Percentiles rank a stretch among this genome's conserved stretches.
Conservation (phyloP, 2,329 filamentous ascomycete genomes). For the Pestalotiopsis sp. region DNA sequence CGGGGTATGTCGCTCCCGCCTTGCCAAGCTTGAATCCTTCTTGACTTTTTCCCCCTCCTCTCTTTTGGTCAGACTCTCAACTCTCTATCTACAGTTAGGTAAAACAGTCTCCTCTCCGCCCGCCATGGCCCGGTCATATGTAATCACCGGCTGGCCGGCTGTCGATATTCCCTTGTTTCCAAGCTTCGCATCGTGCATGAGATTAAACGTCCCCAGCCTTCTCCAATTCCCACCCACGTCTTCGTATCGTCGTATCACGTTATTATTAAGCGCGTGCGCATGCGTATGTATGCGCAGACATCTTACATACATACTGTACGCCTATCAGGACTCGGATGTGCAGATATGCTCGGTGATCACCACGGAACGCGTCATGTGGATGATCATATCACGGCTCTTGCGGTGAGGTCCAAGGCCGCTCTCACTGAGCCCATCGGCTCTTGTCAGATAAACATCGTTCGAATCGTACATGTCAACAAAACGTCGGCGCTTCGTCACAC, state of each 20-base stretch:
- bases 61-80: neutral
- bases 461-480: neutral
- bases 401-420: too few relatives aligned
- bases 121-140: neutral
- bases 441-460: too few relatives aligned
- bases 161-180: neutral
- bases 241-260: neutral
- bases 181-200: neutral
- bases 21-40: neutral
- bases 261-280: neutral
- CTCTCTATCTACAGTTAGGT: neutral
- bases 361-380: too few relatives aligned
- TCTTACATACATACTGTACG: too few relatives aligned
- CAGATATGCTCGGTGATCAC: too few relatives aligned
- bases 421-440: too few relatives aligned
- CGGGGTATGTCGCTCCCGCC: neutral
- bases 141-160: neutral
- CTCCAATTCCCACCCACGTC: neutral
- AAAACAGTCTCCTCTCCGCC: neutral
- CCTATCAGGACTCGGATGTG: too few relatives aligned
- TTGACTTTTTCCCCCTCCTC: neutral
- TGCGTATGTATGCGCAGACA: neutral
- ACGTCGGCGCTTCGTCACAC: neutral
- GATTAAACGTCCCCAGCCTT: neutral
- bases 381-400: too few relatives aligned